A percentile compares a stretch with the other conserved stretches of the same genome.
Conservation (phyloP, 768 basidiomycete genomes). For the Lentinula lateritia region DNA sequence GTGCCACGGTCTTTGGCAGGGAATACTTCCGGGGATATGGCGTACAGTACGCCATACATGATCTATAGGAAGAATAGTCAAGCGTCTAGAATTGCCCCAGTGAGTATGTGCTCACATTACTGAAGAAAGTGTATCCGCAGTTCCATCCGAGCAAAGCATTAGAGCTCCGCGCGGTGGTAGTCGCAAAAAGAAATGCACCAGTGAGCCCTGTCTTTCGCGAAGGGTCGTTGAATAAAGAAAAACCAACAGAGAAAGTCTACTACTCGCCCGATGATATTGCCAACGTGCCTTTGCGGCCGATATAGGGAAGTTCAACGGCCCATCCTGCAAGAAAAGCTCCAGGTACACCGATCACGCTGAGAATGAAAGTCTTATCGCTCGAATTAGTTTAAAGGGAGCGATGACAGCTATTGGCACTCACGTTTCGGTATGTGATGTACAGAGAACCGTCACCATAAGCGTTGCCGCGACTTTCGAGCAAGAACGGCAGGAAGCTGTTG, state of each 20-base stretch:
- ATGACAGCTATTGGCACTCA: constrained; percentile 19
- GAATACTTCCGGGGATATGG: constrained; percentile 65
- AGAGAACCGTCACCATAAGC: constrained; percentile 65
- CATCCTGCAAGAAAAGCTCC: constrained; percentile 69
- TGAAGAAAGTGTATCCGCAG: constrained; percentile 65
- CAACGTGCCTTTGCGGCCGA: constrained; percentile 67
- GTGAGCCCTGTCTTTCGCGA: constrained; percentile 56
- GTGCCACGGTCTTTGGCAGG: constrained; percentile 71
- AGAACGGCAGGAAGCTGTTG: constrained; percentile 28
- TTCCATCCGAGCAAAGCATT: constrained; percentile 74
- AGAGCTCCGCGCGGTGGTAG: constrained; percentile 68
- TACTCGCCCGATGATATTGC: constrained; percentile 57
- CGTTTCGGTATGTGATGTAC: constrained; percentile 72
- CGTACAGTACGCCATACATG: constrained; percentile 75
- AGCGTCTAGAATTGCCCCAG: not conserved
- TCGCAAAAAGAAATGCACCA: constrained; percentile 68
- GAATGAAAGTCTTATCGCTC: constrained; percentile 55
- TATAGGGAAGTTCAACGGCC: constrained; percentile 56
- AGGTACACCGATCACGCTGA: constrained; percentile 64
- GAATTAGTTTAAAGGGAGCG: not conserved
- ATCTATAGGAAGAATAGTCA: constrained; percentile 29
- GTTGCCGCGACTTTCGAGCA: constrained; percentile 57
- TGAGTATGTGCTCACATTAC: constrained; percentile 36
- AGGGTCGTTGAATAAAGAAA: constrained; percentile 38
- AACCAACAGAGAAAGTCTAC: constrained; percentile 6